These are phyloP conservation scores for Fusarium floridanum DNA, from an alignment of 2,329 filamentous ascomycete species.

Conservation along the genomic window DNA sequence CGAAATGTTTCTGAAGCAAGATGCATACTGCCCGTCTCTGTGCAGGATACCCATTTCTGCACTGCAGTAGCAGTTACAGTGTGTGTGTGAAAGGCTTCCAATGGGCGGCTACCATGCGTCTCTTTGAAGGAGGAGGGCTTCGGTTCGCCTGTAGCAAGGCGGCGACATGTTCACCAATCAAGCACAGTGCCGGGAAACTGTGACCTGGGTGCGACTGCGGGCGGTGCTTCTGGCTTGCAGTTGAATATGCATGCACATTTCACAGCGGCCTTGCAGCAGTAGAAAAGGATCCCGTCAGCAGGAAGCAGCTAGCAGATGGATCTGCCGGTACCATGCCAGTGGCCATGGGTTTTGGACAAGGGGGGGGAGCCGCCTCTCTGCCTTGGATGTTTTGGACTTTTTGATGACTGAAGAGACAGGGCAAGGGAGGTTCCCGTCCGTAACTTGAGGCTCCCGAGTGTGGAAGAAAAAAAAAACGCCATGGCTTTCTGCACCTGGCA, in stretches of 20 bases:
- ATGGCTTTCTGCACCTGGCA: constrained; percentile 9
- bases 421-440: constrained; percentile 18
- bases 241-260: neutral
- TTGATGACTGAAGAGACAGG: constrained; percentile 8
- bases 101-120: neutral
- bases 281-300: neutral
- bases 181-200: constrained; percentile 10
- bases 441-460: constrained; percentile 17
- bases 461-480: constrained; percentile 4
- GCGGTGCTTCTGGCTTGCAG: constrained; percentile 7
- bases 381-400: constrained; percentile 32
- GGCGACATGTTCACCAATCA: constrained; percentile 7
- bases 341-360: constrained; percentile 1
- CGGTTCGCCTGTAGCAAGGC: neutral
- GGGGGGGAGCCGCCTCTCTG: constrained; percentile 9
- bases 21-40: constrained; percentile 6
- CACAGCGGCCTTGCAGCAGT: neutral
- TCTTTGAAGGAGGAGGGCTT: neutral
- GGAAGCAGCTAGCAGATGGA: constrained; percentile 9
- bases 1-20: constrained; percentile 11
- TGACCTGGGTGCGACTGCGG: neutral
- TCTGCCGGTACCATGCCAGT: constrained; percentile 8
- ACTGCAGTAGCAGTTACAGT: constrained; percentile 1
- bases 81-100: neutral
- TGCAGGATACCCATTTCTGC: constrained; percentile 10